Base-by-base conservation (phyloP, 1,284 basidiomycete genomes). In the Termitomyces sp. region DNA sequence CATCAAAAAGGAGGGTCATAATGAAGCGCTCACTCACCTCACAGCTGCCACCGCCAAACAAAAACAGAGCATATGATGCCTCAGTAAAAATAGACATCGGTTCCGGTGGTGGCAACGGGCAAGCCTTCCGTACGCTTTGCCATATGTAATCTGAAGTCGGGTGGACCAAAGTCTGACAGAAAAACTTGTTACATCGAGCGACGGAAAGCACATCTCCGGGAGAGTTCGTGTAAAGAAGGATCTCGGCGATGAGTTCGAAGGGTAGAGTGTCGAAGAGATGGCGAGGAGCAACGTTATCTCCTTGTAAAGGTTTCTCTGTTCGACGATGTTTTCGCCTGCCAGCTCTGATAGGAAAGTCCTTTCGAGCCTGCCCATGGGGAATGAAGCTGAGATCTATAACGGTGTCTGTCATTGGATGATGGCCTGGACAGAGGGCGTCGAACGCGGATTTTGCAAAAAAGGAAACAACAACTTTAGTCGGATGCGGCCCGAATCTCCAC, bases 1-100 rank as follows among this genome's bases (percentile, higher is more conserved):
- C 21, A 37, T 43, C 2, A 37, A 28, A 49, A 50, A 26, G 31
- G 42, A 40, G 28, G 52, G 6, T 52, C 26, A 49, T 16, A 42
- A 26, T 38, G 21, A 43, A 13, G 13, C 0, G 26, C 8, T 10
- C 7, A 48, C 72, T 35, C 57, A 86, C 82, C 64, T 79, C 75
- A 59, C 86, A 88, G 3, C 54, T 14, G 0, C 82, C 83, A 1
- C 64, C 66, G 58, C 81, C 79, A 54, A 83, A 88, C 31, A 87
- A 57, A 53, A 84, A 78, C 0, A 83, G 77, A 14, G 80, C 82
- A 62, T 80, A 86, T 0, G 69, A 63, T 3, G 69, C 54, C 55
- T 79, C 77, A 2, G 67, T 70, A 37, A 73, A 68, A n/a, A 65
- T 63, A 1, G 64, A 57, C 24, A 65, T 58, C 0, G 77, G 78